Conservation (phyloP, 1,139 yeast genomes). For the Hyphopichia wangnamkhiaoensis region DNA sequence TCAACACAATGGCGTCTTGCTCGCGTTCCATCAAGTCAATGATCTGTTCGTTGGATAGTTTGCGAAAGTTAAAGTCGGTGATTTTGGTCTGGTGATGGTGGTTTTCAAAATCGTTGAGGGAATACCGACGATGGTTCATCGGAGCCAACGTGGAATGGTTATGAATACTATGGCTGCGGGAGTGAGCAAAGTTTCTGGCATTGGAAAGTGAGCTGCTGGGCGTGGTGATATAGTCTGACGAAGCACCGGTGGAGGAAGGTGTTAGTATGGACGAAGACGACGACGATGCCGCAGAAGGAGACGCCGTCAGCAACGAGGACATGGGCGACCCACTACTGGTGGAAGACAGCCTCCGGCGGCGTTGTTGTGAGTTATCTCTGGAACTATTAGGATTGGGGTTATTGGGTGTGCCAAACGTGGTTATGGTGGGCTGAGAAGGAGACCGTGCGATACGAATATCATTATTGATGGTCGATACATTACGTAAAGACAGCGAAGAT, state of each 20-base stretch:
- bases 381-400: background rate
- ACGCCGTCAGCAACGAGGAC: too few species aligned
- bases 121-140: conserved; percentile 5
- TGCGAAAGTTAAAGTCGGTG: background rate
- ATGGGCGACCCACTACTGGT: too few species aligned
- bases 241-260: background rate
- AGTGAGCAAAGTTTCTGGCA: conserved; percentile 7
- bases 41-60: conserved; percentile 41
- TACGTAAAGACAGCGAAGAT: conserved; percentile 3
- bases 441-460: conserved; percentile 11
- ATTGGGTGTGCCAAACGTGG: background rate
- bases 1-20: conserved; percentile 66
- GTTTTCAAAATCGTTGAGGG: conserved; percentile 7
- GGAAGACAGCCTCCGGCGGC: conserved; percentile 3
- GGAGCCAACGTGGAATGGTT: background rate
- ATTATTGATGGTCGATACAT: conserved; percentile 10
- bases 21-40: conserved; percentile 68
- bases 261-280: background rate
- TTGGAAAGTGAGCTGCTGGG: conserved; percentile 2
- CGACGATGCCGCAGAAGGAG: too few species aligned
- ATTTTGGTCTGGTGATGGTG: background rate
- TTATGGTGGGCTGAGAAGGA: background rate
- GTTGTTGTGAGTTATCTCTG: background rate
- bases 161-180: conserved; percentile 8
- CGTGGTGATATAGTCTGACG: background rate